Conservation (phyloP, 208 protist genomes). For the Leptomonas seymouri region DNA sequence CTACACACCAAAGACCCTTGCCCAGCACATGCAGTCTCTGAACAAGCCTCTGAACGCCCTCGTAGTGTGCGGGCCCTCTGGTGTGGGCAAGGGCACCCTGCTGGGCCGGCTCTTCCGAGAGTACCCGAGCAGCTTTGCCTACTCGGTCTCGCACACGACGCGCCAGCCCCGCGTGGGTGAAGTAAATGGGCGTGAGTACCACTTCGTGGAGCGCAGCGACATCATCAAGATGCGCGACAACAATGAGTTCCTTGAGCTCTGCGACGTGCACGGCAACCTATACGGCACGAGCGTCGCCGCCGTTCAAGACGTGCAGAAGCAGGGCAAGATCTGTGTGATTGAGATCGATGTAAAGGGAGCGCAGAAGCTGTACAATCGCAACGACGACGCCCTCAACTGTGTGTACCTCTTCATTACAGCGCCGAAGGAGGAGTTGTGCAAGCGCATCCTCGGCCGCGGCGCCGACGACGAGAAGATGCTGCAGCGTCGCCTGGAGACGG, state of each 20-base stretch:
- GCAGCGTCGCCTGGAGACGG: constrained; percentile 73
- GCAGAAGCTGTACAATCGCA: constrained; percentile 50
- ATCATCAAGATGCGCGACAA: constrained; percentile 72
- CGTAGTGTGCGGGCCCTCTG: constrained; percentile 91
- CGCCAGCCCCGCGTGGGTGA: constrained; percentile 86
- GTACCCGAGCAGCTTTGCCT: constrained; percentile 79
- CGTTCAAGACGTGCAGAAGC: constrained; percentile 69
- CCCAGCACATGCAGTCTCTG: constrained; percentile 13
- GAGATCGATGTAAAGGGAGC: constrained; percentile 94
- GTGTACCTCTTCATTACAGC: constrained; percentile 84
- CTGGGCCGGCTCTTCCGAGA: constrained; percentile 79
- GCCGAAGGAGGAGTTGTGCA: constrained; percentile 77
- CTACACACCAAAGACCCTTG: constrained; percentile 17
- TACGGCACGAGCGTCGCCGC: constrained; percentile 94
- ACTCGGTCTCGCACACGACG: constrained; percentile 94
- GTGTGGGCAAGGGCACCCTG: constrained; percentile 94
- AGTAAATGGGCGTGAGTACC: constrained; percentile 90
- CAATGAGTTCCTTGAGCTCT: constrained; percentile 91
- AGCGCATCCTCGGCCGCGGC: constrained; percentile 77
- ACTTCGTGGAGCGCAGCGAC: constrained; percentile 77
- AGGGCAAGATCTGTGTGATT: constrained; percentile 85
- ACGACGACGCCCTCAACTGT: constrained; percentile 43
- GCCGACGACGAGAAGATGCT: constrained; percentile 78
- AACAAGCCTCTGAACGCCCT: constrained; percentile 70
- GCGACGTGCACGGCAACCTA: constrained; percentile 94